Percentiles rank a stretch among this genome's conserved stretches.
phyloP scores from a whole-genome alignment of 176 grass and related monocot species.

The Bromus sterilis region DNA sequence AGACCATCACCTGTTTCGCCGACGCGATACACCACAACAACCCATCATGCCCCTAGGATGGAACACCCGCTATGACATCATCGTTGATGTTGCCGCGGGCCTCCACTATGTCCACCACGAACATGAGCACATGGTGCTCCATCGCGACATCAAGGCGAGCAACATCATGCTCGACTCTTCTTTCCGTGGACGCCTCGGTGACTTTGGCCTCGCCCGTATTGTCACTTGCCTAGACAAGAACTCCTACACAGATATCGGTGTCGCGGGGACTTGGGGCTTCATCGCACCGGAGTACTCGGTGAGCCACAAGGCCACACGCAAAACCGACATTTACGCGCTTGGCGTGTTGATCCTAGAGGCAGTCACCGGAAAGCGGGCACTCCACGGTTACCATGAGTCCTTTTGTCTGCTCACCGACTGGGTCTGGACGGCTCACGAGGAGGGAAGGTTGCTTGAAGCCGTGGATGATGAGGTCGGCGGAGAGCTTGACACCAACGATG shows the following conservation, averaged over 20 bases:
- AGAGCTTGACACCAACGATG: background rate
- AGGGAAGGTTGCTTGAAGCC: background rate
- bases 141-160: background rate
- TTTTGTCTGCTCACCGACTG: background rate
- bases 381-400: background rate
- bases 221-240: background rate
- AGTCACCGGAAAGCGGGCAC: background rate
- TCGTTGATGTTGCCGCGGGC: background rate
- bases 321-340: background rate
- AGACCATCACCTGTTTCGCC: background rate
- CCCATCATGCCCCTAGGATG: background rate
- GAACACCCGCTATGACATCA: background rate
- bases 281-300: background rate
- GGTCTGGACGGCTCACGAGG: constrained; percentile 3
- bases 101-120: constrained; percentile 18
- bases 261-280: constrained; percentile 10
- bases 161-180: constrained; percentile 4
- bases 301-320: background rate
- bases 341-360: constrained; percentile 9
- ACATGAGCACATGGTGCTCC: background rate
- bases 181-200: background rate
- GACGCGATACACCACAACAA: too few relatives aligned
- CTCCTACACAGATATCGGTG: background rate
- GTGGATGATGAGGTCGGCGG: background rate
- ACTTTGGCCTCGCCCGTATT: constrained; percentile 2